These are phyloP conservation scores for Dothideomycetidae sp. DNA, from an alignment of 2,329 filamentous ascomycete species.

Conservation along the genomic window DNA sequence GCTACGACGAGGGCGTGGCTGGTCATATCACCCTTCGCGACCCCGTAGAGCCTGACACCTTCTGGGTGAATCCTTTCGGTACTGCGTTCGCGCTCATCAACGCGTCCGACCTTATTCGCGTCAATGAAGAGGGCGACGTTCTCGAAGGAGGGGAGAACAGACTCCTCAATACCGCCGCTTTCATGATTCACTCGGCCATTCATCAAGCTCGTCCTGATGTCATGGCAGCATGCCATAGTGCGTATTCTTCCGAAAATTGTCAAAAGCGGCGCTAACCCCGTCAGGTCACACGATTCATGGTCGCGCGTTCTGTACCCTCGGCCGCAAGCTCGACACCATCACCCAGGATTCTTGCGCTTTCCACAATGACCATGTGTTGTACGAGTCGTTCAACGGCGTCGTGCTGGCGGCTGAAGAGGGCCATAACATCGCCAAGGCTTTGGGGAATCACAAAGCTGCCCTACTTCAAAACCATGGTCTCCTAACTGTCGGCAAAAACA, in stretches of 20 bases:
- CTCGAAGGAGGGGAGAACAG: conserved; percentile 27
- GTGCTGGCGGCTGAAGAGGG: conserved; percentile 33
- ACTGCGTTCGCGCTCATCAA: conserved; percentile 30
- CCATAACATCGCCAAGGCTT: conserved; percentile 26
- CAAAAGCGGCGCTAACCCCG: background rate
- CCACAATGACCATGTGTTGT: conserved; percentile 27
- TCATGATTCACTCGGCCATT: conserved; percentile 32
- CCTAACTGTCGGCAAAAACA: conserved; percentile 28
- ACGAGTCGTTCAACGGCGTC: conserved; percentile 33
- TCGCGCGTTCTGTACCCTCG: conserved; percentile 29
- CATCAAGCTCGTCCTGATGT: conserved; percentile 31
- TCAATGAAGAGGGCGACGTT: conserved; percentile 30
- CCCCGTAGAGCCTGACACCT: conserved; percentile 24
- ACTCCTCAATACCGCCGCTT: conserved; percentile 31
- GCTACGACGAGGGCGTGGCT: conserved; percentile 18
- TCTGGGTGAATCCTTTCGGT: conserved; percentile 31
- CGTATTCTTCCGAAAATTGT: background rate
- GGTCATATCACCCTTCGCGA: conserved; percentile 32
- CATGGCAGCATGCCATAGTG: conserved; percentile 30
- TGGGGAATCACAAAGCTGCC: conserved; percentile 29
- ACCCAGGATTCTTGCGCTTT: conserved; percentile 32
- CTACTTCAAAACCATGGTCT: conserved; percentile 33
- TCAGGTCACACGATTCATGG: conserved; percentile 31
- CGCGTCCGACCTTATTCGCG: conserved; percentile 33
- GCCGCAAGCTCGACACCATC: conserved; percentile 29